phyloP scores from a whole-genome alignment of 768 basidiomycete species.

The Imleria badia region DNA sequence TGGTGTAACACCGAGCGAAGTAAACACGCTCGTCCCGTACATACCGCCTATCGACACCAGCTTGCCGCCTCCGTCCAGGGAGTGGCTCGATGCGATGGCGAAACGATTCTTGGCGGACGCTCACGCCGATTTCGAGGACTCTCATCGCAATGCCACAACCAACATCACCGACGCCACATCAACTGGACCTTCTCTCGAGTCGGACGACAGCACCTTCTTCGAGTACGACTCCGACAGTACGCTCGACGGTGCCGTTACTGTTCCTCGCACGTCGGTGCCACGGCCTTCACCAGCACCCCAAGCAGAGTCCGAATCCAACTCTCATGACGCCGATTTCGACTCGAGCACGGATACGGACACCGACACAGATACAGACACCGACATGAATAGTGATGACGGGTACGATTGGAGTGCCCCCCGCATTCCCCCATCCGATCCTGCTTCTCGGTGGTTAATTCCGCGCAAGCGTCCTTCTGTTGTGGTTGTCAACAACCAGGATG shows the following conservation, averaged over 20 bases:
- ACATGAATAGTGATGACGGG: conserved; percentile 15
- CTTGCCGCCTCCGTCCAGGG: conserved; percentile 13
- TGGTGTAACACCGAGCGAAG: conserved; percentile 24
- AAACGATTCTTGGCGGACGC: conserved; percentile 15
- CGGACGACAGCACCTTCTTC: conserved; percentile 15
- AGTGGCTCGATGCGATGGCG: conserved; percentile 18
- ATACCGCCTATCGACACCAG: conserved; percentile 24
- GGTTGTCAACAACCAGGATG: not conserved
- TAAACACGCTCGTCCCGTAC: conserved; percentile 28
- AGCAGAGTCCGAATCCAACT: conserved; percentile 4
- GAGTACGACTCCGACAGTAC: conserved; percentile 25
- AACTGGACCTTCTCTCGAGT: not conserved
- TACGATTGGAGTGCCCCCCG: conserved; percentile 11
- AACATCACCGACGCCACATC: not conserved
- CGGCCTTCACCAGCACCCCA: not conserved
- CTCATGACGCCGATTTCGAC: conserved; percentile 5
- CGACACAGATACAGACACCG: conserved; percentile 16
- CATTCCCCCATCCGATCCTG: conserved; percentile 10
- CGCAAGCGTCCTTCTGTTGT: conserved; percentile 23
- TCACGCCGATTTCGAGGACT: conserved; percentile 11
- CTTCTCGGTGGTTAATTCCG: conserved; percentile 19
- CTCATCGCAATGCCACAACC: not conserved
- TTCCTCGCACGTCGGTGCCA: not conserved
- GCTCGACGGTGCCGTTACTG: not conserved
- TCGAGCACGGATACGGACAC: conserved; percentile 11